Conservation (phyloP, 75 land plant species). For the Adiantum capillusveneris region DNA sequence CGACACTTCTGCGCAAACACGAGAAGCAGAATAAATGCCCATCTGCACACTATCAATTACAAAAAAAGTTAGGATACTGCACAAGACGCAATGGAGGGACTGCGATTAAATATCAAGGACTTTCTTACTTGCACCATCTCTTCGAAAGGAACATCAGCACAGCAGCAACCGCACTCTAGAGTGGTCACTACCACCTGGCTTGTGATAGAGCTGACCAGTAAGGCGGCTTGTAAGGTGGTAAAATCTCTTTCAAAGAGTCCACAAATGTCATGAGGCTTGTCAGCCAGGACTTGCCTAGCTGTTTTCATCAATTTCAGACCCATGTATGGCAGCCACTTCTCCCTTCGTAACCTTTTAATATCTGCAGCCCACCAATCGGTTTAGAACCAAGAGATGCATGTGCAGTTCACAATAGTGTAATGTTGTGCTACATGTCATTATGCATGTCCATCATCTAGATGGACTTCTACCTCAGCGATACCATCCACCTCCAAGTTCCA, state of each 20-base stretch:
- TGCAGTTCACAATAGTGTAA: too few species aligned
- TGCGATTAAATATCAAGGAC: neutral
- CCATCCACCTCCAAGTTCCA: too few species aligned
- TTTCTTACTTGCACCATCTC: conserved; percentile 23
- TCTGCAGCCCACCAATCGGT: too few species aligned
- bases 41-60: conserved; percentile 27
- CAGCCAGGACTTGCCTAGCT: neutral
- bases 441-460: too few species aligned
- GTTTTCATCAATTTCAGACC: neutral
- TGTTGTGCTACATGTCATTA: too few species aligned
- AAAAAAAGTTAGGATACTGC: neutral
- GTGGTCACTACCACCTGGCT: neutral
- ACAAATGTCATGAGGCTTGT: conserved; percentile 9
- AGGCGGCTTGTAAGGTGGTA: neutral
- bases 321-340: neutral
- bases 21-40: conserved; percentile 31
- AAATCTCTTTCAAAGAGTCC: conserved; percentile 15
- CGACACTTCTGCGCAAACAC: conserved; percentile 22
- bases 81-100: neutral
- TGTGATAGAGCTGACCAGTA: neutral
- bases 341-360: neutral
- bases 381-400: too few species aligned
- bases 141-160: conserved; percentile 23
- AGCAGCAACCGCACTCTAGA: conserved; percentile 32
- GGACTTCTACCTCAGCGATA: too few species aligned